Evolutionary conservation across 2,329 filamentous ascomycete species (phyloP).

Genomic region (Ceratocystiopsis brevicomis): DNA sequence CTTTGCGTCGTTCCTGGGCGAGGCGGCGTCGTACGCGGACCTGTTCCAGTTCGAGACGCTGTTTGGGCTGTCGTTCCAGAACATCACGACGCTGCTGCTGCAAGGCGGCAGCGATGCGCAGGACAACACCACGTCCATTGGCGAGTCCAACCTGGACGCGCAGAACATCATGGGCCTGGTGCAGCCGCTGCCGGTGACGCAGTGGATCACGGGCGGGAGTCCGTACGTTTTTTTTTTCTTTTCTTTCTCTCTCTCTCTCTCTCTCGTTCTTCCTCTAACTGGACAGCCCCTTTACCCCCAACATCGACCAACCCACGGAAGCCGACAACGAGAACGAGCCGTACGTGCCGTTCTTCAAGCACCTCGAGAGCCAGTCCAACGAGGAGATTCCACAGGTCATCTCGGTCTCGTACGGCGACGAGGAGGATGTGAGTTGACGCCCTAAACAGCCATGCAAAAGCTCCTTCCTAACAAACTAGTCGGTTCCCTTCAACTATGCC

Average conservation of each 20-base stretch:
- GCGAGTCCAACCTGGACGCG: slow-evolving; percentile 45
- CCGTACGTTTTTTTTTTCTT: slow-evolving; percentile 10
- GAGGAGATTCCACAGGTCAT: slow-evolving; percentile 41
- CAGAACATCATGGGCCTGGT: slow-evolving; percentile 38
- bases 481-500: slow-evolving; percentile 38
- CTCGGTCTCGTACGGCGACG: slow-evolving; percentile 51
- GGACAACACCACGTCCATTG: slow-evolving; percentile 13
- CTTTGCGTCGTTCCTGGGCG: slow-evolving; percentile 24
- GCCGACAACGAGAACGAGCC: slow-evolving; percentile 40
- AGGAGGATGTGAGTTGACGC: slow-evolving; percentile 23
- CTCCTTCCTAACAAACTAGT: slow-evolving; percentile 22
- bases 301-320: slow-evolving; percentile 12
- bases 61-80: slow-evolving; percentile 28
- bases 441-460: no score
- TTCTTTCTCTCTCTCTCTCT: slow-evolving; percentile 5
- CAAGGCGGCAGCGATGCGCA: slow-evolving; percentile 34
- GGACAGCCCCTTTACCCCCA: slow-evolving; percentile 14
- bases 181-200: slow-evolving; percentile 20
- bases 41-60: slow-evolving; percentile 31
- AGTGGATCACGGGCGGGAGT: slow-evolving; percentile 12
- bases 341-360: slow-evolving; percentile 43
- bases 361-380: slow-evolving; percentile 35
- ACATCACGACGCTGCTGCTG: slow-evolving; percentile 36
- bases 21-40: slow-evolving; percentile 30
- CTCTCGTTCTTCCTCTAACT: neutral